Evolutionary conservation across 169 alveolate species (phyloP), one percentile per base, ranked within the genome.

Genomic region (Blepharisma undulans): DNA sequence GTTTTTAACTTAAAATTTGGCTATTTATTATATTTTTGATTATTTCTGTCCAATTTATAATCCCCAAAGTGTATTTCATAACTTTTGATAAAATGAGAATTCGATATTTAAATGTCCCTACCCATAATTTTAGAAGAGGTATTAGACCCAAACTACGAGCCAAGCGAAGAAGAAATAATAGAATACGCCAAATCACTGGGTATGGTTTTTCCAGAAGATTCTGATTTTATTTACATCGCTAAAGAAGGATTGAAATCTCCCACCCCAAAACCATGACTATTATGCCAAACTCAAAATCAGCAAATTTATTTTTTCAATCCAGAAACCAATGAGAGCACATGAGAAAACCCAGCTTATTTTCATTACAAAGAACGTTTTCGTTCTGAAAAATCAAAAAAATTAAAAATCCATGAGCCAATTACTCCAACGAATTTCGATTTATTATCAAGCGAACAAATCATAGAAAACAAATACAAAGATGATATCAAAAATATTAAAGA

Each of bases 231-330:
- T 36, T 95, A 95, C 82, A 92, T 96, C 14, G 98, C 98, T 21
- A 94, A 89, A 77, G 97, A 95, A 90, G 98, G 98, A 3, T 84
- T 96, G 79, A 94, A 96, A 86, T 96, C 97, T 14, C 96, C 96
- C 48, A 79, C 95, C 1, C 98, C 98, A 25, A 92, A 91, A 34
- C 92, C 86, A 25, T 96, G 98, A 96, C 94, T 95, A 76, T 95
- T 95, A n/a, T 93, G 96, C 84, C 88, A 92, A 80, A 84, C 90
- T 36, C 77, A 74, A 18, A 94, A 95, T 21, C 97, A 93, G 33
- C 76, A 92, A 78, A 90, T 95, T 33, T 96, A 91, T 84, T 96
- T 93, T 82, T 93, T 87, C 48, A 96, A 96, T 89, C 94, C 88
- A 34, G 91, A 90, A 72, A 92, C 97, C 16, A 79, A 90, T n/a